Percentiles rank a stretch among this genome's conserved stretches.
Conservation (phyloP, 2,329 filamentous ascomycete genomes). For the Sporothrix sp. region DNA sequence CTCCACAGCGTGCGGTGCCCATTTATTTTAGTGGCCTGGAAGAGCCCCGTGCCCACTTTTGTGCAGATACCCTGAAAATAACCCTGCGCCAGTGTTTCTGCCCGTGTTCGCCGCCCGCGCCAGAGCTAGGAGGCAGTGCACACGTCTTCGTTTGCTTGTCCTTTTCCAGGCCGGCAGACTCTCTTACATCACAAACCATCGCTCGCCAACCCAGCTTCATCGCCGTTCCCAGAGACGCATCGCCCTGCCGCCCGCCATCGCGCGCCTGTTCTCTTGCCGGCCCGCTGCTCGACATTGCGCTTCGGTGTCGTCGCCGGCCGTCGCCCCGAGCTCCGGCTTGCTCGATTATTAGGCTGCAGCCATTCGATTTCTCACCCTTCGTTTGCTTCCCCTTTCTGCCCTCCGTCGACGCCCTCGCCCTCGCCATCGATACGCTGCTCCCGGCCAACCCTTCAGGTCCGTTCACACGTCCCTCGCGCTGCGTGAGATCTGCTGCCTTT, state of each 20-base stretch:
- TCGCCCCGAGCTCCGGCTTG: no score
- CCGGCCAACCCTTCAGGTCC: background rate
- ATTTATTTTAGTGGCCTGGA: background rate
- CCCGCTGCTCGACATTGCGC: background rate
- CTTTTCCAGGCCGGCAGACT: background rate
- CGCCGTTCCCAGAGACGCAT: background rate
- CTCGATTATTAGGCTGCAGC: constrained; percentile 4
- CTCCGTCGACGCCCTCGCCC: background rate
- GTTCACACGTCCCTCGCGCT: background rate
- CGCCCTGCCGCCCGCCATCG: background rate
- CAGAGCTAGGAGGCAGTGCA: constrained; percentile 16
- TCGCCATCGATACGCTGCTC: background rate
- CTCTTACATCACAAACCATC: constrained; percentile 13
- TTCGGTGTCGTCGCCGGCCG: constrained; percentile 1
- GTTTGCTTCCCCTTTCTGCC: background rate
- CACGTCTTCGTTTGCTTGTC: constrained; percentile 16
- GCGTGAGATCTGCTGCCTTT: background rate
- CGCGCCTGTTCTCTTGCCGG: background rate
- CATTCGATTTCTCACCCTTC: constrained; percentile 1
- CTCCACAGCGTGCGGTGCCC: no score
- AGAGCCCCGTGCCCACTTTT: constrained; percentile 7
- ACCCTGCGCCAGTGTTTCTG: constrained; percentile 12
- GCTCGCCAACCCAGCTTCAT: background rate
- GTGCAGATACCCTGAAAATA: no score
- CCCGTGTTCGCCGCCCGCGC: constrained; percentile 16